Percentiles rank a stretch among this genome's conserved stretches.
Evolutionary conservation across 441 rosid species (phyloP).

Genomic region (Biscutella auriculata): DNA sequence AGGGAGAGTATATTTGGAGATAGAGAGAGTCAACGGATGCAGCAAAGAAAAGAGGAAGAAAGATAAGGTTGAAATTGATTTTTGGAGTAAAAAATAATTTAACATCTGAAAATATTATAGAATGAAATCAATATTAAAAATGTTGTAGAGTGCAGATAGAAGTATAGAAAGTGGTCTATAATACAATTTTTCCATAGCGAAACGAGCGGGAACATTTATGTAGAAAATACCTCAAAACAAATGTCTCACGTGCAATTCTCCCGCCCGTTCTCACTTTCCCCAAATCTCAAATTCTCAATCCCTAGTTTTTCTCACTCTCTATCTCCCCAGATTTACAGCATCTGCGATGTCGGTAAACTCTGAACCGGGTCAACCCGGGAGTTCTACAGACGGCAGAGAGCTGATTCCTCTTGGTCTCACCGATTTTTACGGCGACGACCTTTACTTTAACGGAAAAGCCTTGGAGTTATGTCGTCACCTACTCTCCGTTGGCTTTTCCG

Average conservation of each 20-base stretch:
- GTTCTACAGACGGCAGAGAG: conserved; percentile 12
- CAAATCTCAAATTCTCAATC: conserved; percentile 16
- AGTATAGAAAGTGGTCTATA: too few relatives aligned
- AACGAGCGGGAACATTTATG: conserved; percentile 18
- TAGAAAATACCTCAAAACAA: conserved; percentile 3
- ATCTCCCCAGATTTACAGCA: conserved; percentile 12
- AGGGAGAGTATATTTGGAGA: too few relatives aligned
- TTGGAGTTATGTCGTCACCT: conserved; percentile 51
- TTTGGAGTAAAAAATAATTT: too few relatives aligned
- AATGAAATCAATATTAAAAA: too few relatives aligned
- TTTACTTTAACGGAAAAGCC: conserved; percentile 40
- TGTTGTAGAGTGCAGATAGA: too few relatives aligned
- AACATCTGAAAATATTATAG: too few relatives aligned
- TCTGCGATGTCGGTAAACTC: conserved; percentile 10
- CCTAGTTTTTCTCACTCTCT: conserved; percentile 14
- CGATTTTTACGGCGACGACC: conserved; percentile 19
- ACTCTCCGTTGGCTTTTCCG: conserved; percentile 46
- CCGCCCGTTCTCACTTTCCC: conserved; percentile 16
- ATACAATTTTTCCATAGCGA: too few relatives aligned
- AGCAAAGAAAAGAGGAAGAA: too few relatives aligned
- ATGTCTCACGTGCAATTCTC: conserved; percentile 14
- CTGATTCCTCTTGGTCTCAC: conserved; percentile 30
- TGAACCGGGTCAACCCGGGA: conserved; percentile 21
- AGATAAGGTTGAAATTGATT: too few relatives aligned
- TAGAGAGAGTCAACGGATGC: too few relatives aligned